Base-by-base conservation (phyloP, 2,329 filamentous ascomycete species). In the Xylaria sp. region DNA sequence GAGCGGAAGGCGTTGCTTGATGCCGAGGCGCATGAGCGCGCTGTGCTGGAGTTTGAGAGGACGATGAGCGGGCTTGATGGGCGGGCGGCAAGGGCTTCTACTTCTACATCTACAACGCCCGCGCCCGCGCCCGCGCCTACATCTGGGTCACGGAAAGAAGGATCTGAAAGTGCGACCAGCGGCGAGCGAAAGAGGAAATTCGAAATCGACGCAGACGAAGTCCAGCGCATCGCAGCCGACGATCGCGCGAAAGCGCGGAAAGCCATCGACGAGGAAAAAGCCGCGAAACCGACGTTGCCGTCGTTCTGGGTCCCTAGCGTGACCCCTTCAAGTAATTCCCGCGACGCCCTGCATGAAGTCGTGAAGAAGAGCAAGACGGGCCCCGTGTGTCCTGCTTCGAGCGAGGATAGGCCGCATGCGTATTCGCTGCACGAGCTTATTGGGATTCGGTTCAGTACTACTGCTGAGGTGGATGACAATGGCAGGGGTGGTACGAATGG, bases 281-380 rank as follows among this genome's bases (percentile, higher is more conserved):
- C 87, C 2, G 81, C 84, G 8, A 91, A 90, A 76, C 84, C 87
- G 1, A 84, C 84, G 15, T 79, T 97, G 0, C 92, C 92, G 0
- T 96, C 92, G 0, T 98, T 98, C 78, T 98, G 94, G 95, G 90
- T 94, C 1, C 94, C 93, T 0, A 92, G 90, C 0, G 85, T 94
- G 60, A 96, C 91, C 0, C 92, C 92, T 0, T 82, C 83, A 0
- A 85, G 86, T 47, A 87, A 88, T 61, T 84, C 83, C 38, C 85
- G 85, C 49, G 79, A 82, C 51, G 79, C 83, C 55, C 79, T 88
- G 55, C 81, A 87, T 71, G 78, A 84, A 6, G 78, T 85, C 40
- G 78, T 78, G n/a, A 89, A 87, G 73, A 84, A 87, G 56, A 74
- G 79, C 53, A 96, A 95, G 73, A 78, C 84, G 25, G 81, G 83